Evolutionary conservation across 441 rosid species (phyloP), one percentile per base, ranked within the genome.

Genomic region (Adansonia gregorii): DNA sequence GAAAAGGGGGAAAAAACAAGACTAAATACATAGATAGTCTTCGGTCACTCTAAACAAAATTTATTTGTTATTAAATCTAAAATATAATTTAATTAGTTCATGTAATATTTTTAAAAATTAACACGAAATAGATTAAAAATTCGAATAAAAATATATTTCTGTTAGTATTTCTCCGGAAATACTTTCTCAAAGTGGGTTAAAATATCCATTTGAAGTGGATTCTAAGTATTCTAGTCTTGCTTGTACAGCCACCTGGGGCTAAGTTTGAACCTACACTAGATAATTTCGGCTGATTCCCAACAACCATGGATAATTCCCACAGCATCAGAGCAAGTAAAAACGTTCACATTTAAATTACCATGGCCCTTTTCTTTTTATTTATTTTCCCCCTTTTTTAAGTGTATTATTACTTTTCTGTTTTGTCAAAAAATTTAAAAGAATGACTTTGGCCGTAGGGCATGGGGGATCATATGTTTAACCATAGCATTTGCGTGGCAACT

Each of bases 401-500:
- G 3, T 27, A 1, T 24, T 11, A 24, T 24, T 61, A n/a, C n/a
- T 61, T 68, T 49, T 12, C 10, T 41, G 6, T 68, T 67, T 48
- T 48, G 4, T 9, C 4, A 43, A 43, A 19, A 48, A 45, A 46
- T 0, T 3, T 0, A 48, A 10, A 9, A 45, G n/a, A 11, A 35
- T 31, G 0, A 41, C 27, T 41, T 68, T 2, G 41, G 20, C 8
- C 80, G 55, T 86, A 90, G 92, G 94, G 61, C 74, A 10, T 82
- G 87, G 88, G 94, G 92, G 4, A 82, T 72, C 22, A 46, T 81
- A 60, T 76, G 83, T 35, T 67, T 89, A 75, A 79, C 77, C 63
- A 1, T 83, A 35, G 87, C 81, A 60, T 90, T 74, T 67, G 10
- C 54, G 0, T 90, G 91, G 92, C 91, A 90, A 56, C 88, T 90